Base-by-base conservation (phyloP, 805 yeast genomes). In the Yarrowia sp. region DNA sequence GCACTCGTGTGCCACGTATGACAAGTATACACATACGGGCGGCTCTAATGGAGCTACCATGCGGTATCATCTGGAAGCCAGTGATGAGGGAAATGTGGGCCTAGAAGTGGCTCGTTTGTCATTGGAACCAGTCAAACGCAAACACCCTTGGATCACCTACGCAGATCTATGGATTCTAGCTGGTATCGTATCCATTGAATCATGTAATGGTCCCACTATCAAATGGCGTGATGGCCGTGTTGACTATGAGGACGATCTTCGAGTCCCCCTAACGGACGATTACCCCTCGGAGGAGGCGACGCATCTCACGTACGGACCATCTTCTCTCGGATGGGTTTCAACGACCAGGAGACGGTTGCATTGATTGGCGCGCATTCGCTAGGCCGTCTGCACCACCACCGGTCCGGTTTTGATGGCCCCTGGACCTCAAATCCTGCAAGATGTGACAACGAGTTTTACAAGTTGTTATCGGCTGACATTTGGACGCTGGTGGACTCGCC, bases 1-100 rank as follows among this genome's bases (percentile, higher is more conserved):
- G 96, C 96, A 90, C 73, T 83, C 87, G 33, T 83, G 90, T 66
- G 96, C 95, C 30, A 89, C 95, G n/a, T 91, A 80, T 74, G 90
- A 89, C 71, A 78, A 78, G 68, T 73, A 75, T 14, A 77, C 78
- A 16, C 79, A 81, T 49, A 74, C 86, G 1, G 80, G 81, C 9
- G 86, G 86, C 2, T 81, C 85, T 36, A 82, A 77, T 69, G 85
- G 84, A 16, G 81, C 84, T 41, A 83, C 86, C 10, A 82, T 83
- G 85, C 71, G 84, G 62, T 81, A 70, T 70, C 72, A 73, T 48
- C 69, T 75, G 35, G 85, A 82, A 71, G 80, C 79, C 48, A 71
- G 71, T 32, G 78, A 78, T 66, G 79, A 74, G 14, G 80, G 79
- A 44, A 78, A 78, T 66, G 84, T 75, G 71, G 87, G 73, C 73